Conservation (phyloP, 108 stramenopile genomes). For the Nitzschia sp. region DNA sequence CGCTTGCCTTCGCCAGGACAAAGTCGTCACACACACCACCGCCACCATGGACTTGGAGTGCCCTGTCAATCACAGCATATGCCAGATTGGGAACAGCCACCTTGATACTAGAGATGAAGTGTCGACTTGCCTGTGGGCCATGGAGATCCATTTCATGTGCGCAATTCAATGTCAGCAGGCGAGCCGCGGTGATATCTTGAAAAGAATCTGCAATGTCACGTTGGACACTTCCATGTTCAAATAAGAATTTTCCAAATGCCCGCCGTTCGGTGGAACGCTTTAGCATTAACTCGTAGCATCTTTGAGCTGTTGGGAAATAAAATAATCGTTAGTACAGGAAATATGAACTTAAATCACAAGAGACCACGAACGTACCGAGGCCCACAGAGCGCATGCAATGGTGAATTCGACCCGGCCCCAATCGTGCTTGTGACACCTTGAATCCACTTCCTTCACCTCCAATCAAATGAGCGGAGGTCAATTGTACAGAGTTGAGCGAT, state of each 20-base stretch:
- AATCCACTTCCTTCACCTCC: conserved; percentile 92
- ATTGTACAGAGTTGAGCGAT: conserved; percentile 45
- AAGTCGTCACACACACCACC: conserved; percentile 85
- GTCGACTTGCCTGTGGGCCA: conserved; percentile 61
- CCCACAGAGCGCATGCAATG: conserved; percentile 98
- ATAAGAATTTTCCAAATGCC: conserved; percentile 78
- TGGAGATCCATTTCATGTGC: conserved; percentile 66
- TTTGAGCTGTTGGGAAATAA: conserved; percentile 44
- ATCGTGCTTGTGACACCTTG: conserved; percentile 90
- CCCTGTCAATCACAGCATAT: conserved; percentile 81
- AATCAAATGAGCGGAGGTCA: conserved; percentile 58
- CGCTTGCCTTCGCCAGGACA: conserved; percentile 73
- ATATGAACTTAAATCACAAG: neutral
- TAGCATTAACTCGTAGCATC: conserved; percentile 85
- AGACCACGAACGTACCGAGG: conserved; percentile 43
- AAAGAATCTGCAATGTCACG: conserved; percentile 82
- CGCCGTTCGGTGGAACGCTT: conserved; percentile 63
- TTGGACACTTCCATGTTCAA: conserved; percentile 75
- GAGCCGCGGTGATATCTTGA: conserved; percentile 71
- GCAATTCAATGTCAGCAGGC: conserved; percentile 74
- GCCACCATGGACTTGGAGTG: conserved; percentile 90
- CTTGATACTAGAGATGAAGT: conserved; percentile 85
- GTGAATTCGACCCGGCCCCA: conserved; percentile 97
- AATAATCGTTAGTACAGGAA: neutral
- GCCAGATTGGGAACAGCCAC: conserved; percentile 80